Percentiles rank a stretch among this genome's conserved stretches.
These are phyloP conservation scores for Neurospora discreta DNA, from an alignment of 495 filamentous ascomycete species.

Conservation along the genomic window DNA sequence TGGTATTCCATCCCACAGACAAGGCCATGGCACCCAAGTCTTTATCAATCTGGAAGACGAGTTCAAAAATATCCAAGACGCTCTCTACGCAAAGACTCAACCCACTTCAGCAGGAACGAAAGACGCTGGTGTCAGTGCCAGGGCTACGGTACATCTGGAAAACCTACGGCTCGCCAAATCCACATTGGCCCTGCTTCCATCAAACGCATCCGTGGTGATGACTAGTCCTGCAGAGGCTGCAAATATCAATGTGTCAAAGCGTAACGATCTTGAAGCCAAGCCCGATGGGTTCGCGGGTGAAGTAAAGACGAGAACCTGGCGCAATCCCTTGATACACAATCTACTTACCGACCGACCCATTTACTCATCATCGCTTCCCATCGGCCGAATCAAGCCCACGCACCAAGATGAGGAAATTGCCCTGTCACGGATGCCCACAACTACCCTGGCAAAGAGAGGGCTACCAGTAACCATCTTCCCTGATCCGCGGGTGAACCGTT, in stretches of 20 bases:
- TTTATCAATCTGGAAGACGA: slow-evolving; percentile 97
- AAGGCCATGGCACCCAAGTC: slow-evolving; percentile 61
- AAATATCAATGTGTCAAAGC: slow-evolving; percentile 20
- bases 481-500: slow-evolving; percentile 48
- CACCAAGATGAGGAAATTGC: slow-evolving; percentile 4
- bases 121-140: neutral
- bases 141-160: slow-evolving; percentile 38
- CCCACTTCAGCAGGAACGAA: neutral
- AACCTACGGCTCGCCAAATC: slow-evolving; percentile 63
- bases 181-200: slow-evolving; percentile 66
- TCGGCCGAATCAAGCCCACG: slow-evolving; percentile 39
- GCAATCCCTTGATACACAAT: slow-evolving; percentile 93
- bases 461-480: slow-evolving; percentile 81
- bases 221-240: slow-evolving; percentile 79
- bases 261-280: slow-evolving; percentile 30
- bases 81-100: slow-evolving; percentile 33
- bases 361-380: slow-evolving; percentile 80
- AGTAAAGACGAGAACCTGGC: slow-evolving; percentile 61
- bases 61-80: slow-evolving; percentile 51
- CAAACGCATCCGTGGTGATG: slow-evolving; percentile 74
- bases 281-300: slow-evolving; percentile 43
- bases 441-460: slow-evolving; percentile 82
- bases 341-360: slow-evolving; percentile 90
- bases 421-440: slow-evolving; percentile 31
- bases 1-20: slow-evolving; percentile 64